These are phyloP conservation scores for Parietichytrium sp. DNA, from an alignment of 108 stramenopile genomes.

Conservation along the genomic window DNA sequence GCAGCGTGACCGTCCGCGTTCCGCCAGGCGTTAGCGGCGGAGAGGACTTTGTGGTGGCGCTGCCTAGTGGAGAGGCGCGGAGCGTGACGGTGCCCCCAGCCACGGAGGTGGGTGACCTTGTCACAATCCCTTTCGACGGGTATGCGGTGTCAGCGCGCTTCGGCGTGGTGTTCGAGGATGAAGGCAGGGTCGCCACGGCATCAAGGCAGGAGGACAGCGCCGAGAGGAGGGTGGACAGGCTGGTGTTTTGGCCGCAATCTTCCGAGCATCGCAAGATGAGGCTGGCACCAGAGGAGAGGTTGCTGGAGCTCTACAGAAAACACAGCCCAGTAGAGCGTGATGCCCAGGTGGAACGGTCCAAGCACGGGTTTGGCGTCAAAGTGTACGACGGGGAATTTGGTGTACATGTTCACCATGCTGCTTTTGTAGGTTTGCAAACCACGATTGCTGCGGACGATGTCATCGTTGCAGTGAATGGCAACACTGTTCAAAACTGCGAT, in stretches of 20 bases:
- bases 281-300: neutral
- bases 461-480: neutral
- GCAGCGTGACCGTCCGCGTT: neutral
- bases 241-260: no score
- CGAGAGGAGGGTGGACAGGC: neutral
- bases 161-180: neutral
- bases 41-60: constrained; percentile 18
- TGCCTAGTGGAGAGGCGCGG: constrained; percentile 34
- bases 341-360: neutral
- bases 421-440: constrained; percentile 27
- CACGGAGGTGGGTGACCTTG: neutral
- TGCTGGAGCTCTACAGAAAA: constrained; percentile 1
- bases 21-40: neutral
- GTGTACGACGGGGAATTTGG: constrained; percentile 29
- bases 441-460: constrained; percentile 30
- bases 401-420: constrained; percentile 14
- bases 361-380: constrained; percentile 25
- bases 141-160: neutral
- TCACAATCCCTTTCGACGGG: constrained; percentile 5
- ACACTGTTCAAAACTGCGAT: neutral
- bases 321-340: constrained; percentile 28
- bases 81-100: neutral
- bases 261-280: no score
- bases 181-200: no score
- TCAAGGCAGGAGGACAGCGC: neutral